Evolutionary conservation across 2,329 filamentous ascomycete species (phyloP).

Genomic region (Trichoderma gracile): DNA sequence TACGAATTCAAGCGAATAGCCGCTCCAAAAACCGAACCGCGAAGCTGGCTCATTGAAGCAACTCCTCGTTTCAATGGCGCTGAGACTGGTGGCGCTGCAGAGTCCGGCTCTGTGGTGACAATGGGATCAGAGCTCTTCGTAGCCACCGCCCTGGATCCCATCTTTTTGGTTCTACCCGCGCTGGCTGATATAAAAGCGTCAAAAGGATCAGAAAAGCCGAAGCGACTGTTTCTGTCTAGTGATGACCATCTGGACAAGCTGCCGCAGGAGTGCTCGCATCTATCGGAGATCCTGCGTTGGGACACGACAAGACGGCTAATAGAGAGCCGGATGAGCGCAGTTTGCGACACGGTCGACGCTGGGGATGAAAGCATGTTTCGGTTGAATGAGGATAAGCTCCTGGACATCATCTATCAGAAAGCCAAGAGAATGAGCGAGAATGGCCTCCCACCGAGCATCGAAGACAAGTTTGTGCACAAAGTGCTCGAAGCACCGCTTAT

Average conservation of each 20-base stretch:
- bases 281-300: constrained; percentile 57
- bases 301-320: constrained; percentile 52
- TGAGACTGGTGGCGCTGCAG: constrained; percentile 28
- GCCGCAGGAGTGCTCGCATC: constrained; percentile 54
- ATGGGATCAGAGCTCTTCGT: constrained; percentile 75
- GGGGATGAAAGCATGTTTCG: constrained; percentile 85
- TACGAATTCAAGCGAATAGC: constrained; percentile 65
- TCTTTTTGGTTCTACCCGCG: constrained; percentile 80
- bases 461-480: constrained; percentile 78
- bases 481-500: constrained; percentile 73
- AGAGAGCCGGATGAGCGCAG: constrained; percentile 63
- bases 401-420: constrained; percentile 66
- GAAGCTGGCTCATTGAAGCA: constrained; percentile 62
- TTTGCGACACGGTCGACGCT: constrained; percentile 82
- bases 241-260: constrained; percentile 73
- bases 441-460: constrained; percentile 75
- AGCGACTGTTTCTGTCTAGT: constrained; percentile 65
- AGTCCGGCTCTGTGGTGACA: constrained; percentile 45
- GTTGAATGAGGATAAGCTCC: constrained; percentile 70
- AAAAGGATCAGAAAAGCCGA: constrained; percentile 50
- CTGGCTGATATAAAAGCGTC: constrained; percentile 52
- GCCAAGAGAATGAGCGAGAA: constrained; percentile 65
- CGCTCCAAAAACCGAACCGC: constrained; percentile 53
- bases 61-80: constrained; percentile 28
- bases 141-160: constrained; percentile 78